Base-by-base conservation (phyloP, 2,329 filamentous ascomycete genomes). In the Sporothrix phasma region DNA sequence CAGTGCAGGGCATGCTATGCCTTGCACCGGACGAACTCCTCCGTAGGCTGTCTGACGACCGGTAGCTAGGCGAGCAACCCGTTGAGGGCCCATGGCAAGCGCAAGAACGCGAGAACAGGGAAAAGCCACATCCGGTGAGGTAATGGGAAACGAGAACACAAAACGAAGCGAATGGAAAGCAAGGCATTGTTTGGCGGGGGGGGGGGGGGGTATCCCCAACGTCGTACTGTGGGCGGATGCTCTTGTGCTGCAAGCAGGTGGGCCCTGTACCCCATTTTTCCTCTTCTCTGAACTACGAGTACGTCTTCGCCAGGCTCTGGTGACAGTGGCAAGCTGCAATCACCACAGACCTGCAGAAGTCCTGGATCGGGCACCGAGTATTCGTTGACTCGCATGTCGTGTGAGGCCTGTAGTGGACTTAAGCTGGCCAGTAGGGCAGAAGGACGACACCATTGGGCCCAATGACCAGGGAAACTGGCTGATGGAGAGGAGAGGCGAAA, bases 11-110 rank as follows among this genome's bases (percentile, higher is more conserved):
- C 17, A 34, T 7, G 31, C 29, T n/a, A n/a, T n/a, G n/a, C n/a
- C n/a, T 54, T 54, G 22, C 49, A 54, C 51, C 51, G 51, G 51
- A 54, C 51, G 51, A 54, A 54, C 11, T 54, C n/a, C 51, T 54
- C 31, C 51, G 51, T 11, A 15, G 10, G n/a, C n/a, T 24, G n/a
- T 6, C 31, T 53, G 51, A 7, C 7, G 8, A 24, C 22, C 26
- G 22, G n/a, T n/a, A n/a, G n/a, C n/a, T n/a, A n/a, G n/a, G n/a
- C n/a, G n/a, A n/a, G n/a, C n/a, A n/a, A n/a, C n/a, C n/a, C n/a
- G n/a, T n/a, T n/a, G n/a, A n/a, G 19, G 22, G 49, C 8, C 10
- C 51, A 37, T 37, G 51, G 31, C 10, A 5, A 54, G n/a, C n/a
- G 2, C 13, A 17, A 6, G 51, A 54, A 8, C n/a, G 2, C 13